Base-by-base conservation (phyloP, 139 green algal species). In the Edaphochlamys debaryana region DNA sequence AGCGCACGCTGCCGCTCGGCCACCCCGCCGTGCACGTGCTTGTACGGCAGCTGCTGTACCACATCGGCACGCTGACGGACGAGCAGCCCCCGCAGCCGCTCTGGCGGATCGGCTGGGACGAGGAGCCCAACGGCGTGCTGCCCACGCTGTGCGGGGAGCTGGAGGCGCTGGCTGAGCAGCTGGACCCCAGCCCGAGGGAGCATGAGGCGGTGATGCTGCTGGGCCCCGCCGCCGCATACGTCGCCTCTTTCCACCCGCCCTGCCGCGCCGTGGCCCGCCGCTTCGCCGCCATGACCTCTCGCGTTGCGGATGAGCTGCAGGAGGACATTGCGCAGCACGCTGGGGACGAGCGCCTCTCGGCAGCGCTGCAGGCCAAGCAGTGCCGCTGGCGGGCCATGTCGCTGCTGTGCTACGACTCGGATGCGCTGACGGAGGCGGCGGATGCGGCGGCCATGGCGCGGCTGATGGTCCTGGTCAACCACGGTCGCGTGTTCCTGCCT, bases 151-250 rank as follows among this genome's bases (percentile, higher is more conserved):
- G n/a, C 50, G 23, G 2, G 15, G 86, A 87, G 86, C 75, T 87
- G 42, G 11, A 37, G 1, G 8, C 34, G 0, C 76, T 87, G 27
- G 80, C 87, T 5, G 83, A 71, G 11, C 79, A 91, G 85, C 85
- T 94, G 48, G 50, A 84, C 0, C 4, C 87, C 0, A 75, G 50
- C 58, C 85, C 72, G 4, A 56, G 85, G 0, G 85, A 90, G 32
- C 85, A 90, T 42, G 69, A 80, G 4, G 67, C 85, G 13, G 79
- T 91, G 66, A 63, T 90, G 70, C 69, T 91, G 38, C 85, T 93
- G 50, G 89, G 89, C 4, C 80, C 89, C 69, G 22, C 90, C 20
- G 85, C 85, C 17, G 74, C 85, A 8, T 93, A 88, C 85, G 82
- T 93, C 20, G 72, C 87, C 0, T 52, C 66, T 25, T 84, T 66